Evolutionary conservation across 108 stramenopile species (phyloP).

Genomic region (Discostella pseudostelligera): DNA sequence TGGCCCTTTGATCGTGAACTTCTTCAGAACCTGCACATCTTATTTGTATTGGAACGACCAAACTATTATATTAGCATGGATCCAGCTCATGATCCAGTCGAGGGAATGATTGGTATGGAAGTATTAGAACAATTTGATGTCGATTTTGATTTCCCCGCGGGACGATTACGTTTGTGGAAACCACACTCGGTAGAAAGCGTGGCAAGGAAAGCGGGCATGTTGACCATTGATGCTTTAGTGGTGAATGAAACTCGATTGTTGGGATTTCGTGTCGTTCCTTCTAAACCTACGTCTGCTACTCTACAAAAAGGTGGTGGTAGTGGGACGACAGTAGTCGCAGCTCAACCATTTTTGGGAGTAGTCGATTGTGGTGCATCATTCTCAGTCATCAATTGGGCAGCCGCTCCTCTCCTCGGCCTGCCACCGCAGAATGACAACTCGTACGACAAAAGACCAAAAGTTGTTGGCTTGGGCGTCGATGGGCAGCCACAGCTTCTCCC

Average conservation of each 20-base stretch:
- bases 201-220: conserved; percentile 44
- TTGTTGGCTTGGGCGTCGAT: conserved; percentile 67
- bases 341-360: conserved; percentile 68
- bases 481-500: conserved; percentile 61
- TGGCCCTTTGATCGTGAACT: too few species aligned
- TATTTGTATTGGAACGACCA: too few species aligned
- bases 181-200: conserved; percentile 47
- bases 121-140: conserved; percentile 67
- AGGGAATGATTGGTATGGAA: conserved; percentile 86
- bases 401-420: conserved; percentile 56
- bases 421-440: conserved; percentile 50
- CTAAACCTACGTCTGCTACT: conserved; percentile 7
- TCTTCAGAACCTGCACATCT: too few species aligned
- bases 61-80: conserved; percentile 43
- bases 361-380: conserved; percentile 77
- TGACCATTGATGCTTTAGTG: conserved; percentile 60
- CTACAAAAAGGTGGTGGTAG: conserved; percentile 1
- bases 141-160: conserved; percentile 73
- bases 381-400: conserved; percentile 68
- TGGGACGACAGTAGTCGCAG: background rate
- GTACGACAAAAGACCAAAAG: conserved; percentile 54
- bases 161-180: conserved; percentile 61
- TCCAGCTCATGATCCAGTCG: conserved; percentile 73
- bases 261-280: conserved; percentile 54
- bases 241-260: conserved; percentile 74